Conservation (phyloP, 2,329 filamentous ascomycete species). For the Diaporthe australafricana region DNA sequence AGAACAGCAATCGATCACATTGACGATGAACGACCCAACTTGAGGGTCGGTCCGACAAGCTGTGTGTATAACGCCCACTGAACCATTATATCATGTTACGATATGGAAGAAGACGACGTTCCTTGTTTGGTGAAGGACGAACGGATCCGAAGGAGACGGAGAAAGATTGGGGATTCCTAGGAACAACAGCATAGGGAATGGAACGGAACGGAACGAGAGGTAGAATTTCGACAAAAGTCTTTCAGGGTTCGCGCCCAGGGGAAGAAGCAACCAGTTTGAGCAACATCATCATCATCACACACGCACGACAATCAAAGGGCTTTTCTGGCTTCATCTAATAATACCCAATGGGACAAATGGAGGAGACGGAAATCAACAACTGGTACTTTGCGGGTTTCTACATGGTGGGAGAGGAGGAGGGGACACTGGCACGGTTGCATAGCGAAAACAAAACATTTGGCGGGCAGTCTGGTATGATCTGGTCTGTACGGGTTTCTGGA, state of each 20-base stretch:
- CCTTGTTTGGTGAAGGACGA: background rate
- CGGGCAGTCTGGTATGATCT: slow-evolving; percentile 22
- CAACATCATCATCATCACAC: slow-evolving; percentile 1
- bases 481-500: slow-evolving; percentile 14
- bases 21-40: background rate
- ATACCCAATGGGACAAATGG: slow-evolving; percentile 20
- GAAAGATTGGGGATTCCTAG: background rate
- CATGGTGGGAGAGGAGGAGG: slow-evolving; percentile 23
- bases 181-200: background rate
- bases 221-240: slow-evolving; percentile 16
- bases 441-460: slow-evolving; percentile 34
- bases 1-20: background rate
- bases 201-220: slow-evolving; percentile 1
- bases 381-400: slow-evolving; percentile 6
- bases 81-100: background rate
- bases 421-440: slow-evolving; percentile 33
- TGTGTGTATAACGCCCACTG: background rate
- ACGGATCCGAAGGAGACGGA: background rate
- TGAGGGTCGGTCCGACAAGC: background rate
- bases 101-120: background rate
- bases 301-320: background rate
- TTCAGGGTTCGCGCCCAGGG: slow-evolving; percentile 17
- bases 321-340: slow-evolving; percentile 17
- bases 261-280: background rate
- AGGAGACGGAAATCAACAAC: slow-evolving; percentile 15